Evolutionary conservation across 495 filamentous ascomycete species (phyloP), one percentile per base, ranked within the genome.

Genomic region (Podospora bellae-mahoneyi): DNA sequence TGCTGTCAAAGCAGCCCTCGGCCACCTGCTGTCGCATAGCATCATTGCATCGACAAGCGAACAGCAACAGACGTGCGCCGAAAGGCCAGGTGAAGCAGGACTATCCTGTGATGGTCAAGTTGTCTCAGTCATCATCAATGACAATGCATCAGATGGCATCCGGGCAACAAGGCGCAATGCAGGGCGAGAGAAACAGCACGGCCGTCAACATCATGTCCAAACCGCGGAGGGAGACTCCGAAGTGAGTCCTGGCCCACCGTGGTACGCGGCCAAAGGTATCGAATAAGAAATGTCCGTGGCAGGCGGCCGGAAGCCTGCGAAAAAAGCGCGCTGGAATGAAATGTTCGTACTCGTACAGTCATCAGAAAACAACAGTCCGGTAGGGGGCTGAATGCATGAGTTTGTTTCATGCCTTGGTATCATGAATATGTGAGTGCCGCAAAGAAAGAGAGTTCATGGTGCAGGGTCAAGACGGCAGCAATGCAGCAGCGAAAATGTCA

Each of bases 381-480:
- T 28, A 28, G 54, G 19, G 48, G 32, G 28, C 27, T 28, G 59
- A 48, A 48, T 16, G 39, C 39, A 48, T 48, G 39, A 48, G 39
- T 13, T 48, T 60, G 55, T 64, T 27, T 65, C 66, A 63, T 60
- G 64, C 57, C 62, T 60, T 73, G 68, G 71, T 68, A 70, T 66
- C 68, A 72, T 34, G 56, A 48, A 13, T 48, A 48, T 13, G 39
- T 48, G 39, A 48, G 39, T 48, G 39, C 39, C 39, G 39, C 39
- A 48, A 26, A 58, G 23, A 58, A 58, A 64, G 66, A 57, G 56
- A 26, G 18, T 53, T 69, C 70, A 69, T 56, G 53, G 67, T 58
- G 62, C 65, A 66, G 16, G 53, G 65, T 73, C 71, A 73, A 64
- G 66, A 69, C 65, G 63, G 68, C 66, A 70, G 62, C 64, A 65